Base-by-base conservation (phyloP, 2,329 filamentous ascomycete genomes). In the Aurifilum marmelostoma region DNA sequence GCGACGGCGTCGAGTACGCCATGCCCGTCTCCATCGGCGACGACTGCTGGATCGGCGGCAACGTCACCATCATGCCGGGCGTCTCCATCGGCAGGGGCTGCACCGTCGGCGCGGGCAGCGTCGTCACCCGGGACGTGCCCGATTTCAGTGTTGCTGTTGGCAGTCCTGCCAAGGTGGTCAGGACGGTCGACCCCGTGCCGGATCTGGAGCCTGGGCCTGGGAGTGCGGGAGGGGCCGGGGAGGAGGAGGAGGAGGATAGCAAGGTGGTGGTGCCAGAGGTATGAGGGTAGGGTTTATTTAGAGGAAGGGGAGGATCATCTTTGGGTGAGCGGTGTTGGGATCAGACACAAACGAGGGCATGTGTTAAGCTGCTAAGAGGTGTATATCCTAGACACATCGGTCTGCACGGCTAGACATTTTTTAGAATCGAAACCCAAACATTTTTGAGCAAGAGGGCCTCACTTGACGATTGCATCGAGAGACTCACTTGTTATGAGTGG, bases 11-110 rank as follows among this genome's bases (percentile, higher is more conserved):
- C 66, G 84, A 85, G 72, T 86, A 81, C 68, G 84, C 83, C 0
- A 77, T 76, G 18, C 76, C 80, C 2, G 81, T 87, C 50, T 76
- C 72, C 2, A 86, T 87, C 47, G 84, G 81, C 1, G 81, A 86
- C 61, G 84, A 87, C 74, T 87, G 84, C 74, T 87, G 85, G 85
- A 83, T 87, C 67, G 85, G 85, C 1, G 84, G 82, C 12, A 81
- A 83, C 67, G 80, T 79, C 0, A 81, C 78, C 5, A 84, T 87
- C 68, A 78, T 87, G 73, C 83, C 84, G 0, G 84, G 84, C 2
- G 83, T 87, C 0, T 85, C 77, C 0, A 85, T 87, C 68, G 85
- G 85, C 1, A 80, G 82, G 66, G 85, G 85, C 0, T 83, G 80
- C 69, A 86, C 84, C 0, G 77, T 87, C 59, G 85, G 82, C 2